Evolutionary conservation across 345 rosid species (phyloP).

Genomic region (Raphanus raphanistrum): DNA sequence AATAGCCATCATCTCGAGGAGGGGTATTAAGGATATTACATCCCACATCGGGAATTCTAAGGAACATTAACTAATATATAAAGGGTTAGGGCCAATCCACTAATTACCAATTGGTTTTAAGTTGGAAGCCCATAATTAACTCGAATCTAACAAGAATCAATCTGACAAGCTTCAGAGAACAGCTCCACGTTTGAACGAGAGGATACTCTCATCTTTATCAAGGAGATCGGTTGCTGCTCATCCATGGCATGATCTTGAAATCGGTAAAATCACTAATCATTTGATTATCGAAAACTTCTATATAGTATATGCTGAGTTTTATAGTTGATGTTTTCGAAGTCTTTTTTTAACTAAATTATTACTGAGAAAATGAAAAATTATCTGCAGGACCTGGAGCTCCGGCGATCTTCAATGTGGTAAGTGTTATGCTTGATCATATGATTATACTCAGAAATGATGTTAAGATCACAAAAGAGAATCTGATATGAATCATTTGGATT

Average conservation of each 20-base stretch:
- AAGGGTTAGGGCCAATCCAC: too few species aligned
- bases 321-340: not conserved
- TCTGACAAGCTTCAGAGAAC: conserved; percentile 23
- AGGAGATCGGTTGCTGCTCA: conserved; percentile 95
- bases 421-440: conserved; percentile 24
- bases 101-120: too few species aligned
- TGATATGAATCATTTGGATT: not conserved
- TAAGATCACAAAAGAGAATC: not conserved
- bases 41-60: too few species aligned
- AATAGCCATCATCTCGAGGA: too few species aligned
- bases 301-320: too few species aligned
- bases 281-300: too few species aligned
- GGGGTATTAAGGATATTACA: too few species aligned
- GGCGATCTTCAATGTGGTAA: conserved; percentile 69
- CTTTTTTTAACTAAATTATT: not conserved
- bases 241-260: conserved; percentile 99
- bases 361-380: not conserved
- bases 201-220: conserved; percentile 86
- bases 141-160: too few species aligned
- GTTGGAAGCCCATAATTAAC: too few species aligned
- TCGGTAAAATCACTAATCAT: conserved; percentile 46
- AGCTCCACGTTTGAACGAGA: conserved; percentile 80
- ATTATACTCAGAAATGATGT: not conserved
- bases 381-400: conserved; percentile 95
- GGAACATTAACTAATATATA: too few species aligned